Conservation (phyloP, 306 rosid genomes). For the Ormosia emarginata region DNA sequence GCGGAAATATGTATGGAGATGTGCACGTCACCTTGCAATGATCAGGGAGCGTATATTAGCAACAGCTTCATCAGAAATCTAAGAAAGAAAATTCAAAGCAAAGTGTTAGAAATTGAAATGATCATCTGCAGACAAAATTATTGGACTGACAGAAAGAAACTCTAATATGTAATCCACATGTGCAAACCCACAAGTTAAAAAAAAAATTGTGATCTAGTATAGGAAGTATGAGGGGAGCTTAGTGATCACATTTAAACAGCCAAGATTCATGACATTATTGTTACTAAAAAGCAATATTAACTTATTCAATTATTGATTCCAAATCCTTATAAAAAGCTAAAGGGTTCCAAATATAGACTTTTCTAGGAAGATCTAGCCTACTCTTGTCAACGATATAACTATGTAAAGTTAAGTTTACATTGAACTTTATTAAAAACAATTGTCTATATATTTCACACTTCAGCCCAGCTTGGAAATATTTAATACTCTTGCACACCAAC, state of each 20-base stretch:
- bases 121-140: slow-evolving; percentile 13
- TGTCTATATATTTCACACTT: neutral
- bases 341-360: neutral
- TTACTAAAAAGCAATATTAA: neutral
- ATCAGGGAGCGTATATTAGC: slow-evolving; percentile 63
- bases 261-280: neutral
- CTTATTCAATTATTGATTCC: neutral
- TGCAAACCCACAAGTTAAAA: neutral
- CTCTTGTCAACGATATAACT: neutral
- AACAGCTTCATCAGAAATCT: slow-evolving; percentile 94
- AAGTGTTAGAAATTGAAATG: slow-evolving; percentile 23
- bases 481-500: neutral
- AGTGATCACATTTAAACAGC: slow-evolving; percentile 1
- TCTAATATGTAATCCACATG: slow-evolving; percentile 7
- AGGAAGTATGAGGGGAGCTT: neutral
- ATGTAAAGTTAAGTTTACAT: neutral
- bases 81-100: slow-evolving; percentile 15
- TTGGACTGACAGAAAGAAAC: neutral
- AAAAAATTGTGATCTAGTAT: neutral
- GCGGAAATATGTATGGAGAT: slow-evolving; percentile 9
- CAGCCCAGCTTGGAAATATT: neutral
- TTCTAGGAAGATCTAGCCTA: neutral
- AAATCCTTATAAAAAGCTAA: neutral
- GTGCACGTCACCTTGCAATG: slow-evolving; percentile 57
- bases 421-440: neutral